Evolutionary conservation across 2,329 filamentous ascomycete genomes (phyloP), one percentile per base, ranked within the genome.

Genomic region (Cladorrhinum sp.): DNA sequence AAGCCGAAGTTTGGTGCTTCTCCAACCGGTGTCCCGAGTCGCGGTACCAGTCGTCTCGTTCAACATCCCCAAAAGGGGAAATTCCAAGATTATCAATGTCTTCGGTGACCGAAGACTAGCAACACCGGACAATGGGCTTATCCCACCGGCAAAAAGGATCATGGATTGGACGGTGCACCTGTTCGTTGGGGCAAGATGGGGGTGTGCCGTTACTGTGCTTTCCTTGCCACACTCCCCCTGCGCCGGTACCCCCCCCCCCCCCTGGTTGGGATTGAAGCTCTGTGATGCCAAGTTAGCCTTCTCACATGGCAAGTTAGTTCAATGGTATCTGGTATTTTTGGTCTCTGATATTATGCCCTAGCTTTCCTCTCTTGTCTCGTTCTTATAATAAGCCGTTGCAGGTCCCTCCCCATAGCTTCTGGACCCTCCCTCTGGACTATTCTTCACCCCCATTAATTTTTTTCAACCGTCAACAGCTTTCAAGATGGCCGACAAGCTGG

Each of bases 401-500:
- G n/a, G 55, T 59, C 48, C 64, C 57, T 60, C 55, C 60, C 58
- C 42, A 21, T 42, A 46, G 16, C 42, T 46, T 20, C 42, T 46
- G 62, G 64, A 68, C 64, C 65, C 62, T 28, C 21, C 53, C 57
- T 61, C 56, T 63, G 53, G 50, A 56, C 21, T 18, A 59, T 12
- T 52, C 58, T 54, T 54, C 52, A 39, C 56, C 50, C 60, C 57
- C 53, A 59, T 56, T 49, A 65, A 64, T 63, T 62, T 61, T 36
- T 69, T 66, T 48, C 54, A 57, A 49, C 54, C 54, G 67, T 66
- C 66, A 64, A 70, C 66, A 66, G 64, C 57, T 46, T 68, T 67
- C 72, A 75, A 64, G 63, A 80, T 80, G 78, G 76, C 74, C 69
- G 73, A 77, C 73, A 73, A 78, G 70, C 75, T 82, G 73, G 76